Evolutionary conservation across 345 rosid species (phyloP), one percentile per base, ranked within the genome.

Genomic region (Lepidium sativum): DNA sequence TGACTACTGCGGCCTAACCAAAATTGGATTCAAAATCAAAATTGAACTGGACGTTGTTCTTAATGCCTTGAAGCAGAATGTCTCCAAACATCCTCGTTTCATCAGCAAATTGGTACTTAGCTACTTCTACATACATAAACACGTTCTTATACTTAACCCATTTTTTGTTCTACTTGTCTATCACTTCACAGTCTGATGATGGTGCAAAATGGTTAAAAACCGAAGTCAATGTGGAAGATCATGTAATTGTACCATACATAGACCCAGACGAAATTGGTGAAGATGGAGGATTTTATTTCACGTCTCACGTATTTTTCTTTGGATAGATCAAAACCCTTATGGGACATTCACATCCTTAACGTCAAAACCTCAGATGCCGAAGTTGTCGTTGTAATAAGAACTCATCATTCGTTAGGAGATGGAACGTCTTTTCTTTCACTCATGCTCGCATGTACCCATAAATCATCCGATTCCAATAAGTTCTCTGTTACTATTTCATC

Each of bases 51-150:
- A 20, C 12, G 71, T 72, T 32, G 16, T 86, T 63, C 83, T 79
- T 47, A 52, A 64, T 15, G 91, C 89, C n/a, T 56, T 88, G 54
- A 35, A 63, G 62, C 73, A 78, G 9, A 84, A 88, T 47, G 72
- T 91, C 82, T 69, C 79, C 42, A 82, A 70, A 18, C 96, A 88
- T 69, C 96, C 98, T 77, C 98, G 98, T 63, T 88, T 91, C 78
- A 82, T 86, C 25, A 82, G 83, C 76, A 84, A 75, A 48, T 79
- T 82, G 80, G 96, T 88, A 62, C 41, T n/a, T n/a, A n/a, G n/a
- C n/a, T 9, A 2, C 21, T 20, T 52, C 6, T 9, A 50, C 11
- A 51, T 29, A 51, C 8, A 50, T 7, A 25, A 5, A 45, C 8
- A 9, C n/a, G 15, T 47, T 47, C 14, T 33, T 14, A 31, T 52